Evolutionary conservation across 1,139 yeast species (phyloP).

Genomic region (Blastobotrys arbuscula): DNA sequence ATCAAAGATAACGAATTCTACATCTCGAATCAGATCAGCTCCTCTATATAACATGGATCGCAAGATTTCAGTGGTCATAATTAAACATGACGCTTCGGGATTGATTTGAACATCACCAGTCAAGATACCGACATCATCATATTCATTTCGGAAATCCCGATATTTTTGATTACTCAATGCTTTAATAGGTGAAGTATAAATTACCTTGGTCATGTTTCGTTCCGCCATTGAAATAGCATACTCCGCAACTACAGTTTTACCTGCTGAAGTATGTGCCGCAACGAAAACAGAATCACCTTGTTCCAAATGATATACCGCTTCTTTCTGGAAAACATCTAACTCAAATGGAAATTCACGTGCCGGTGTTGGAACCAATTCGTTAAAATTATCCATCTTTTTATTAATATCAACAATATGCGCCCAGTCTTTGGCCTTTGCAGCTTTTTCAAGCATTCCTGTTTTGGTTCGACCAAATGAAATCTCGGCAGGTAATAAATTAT

Average conservation of each 20-base stretch:
- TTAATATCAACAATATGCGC: slow-evolving; percentile 91
- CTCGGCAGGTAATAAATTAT: slow-evolving; percentile 71
- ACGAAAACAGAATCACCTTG: slow-evolving; percentile 97
- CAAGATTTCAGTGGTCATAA: slow-evolving; percentile 96
- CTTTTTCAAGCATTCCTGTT: slow-evolving; percentile 16
- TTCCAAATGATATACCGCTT: slow-evolving; percentile 92
- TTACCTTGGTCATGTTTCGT: slow-evolving; percentile 84
- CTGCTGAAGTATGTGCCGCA: slow-evolving; percentile 96
- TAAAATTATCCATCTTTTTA: slow-evolving; percentile 76
- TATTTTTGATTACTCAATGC: slow-evolving; percentile 92
- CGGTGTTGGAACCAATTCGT: slow-evolving; percentile 84
- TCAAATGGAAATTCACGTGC: slow-evolving; percentile 93
- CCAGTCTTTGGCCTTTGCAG: slow-evolving; percentile 58
- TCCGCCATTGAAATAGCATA: slow-evolving; percentile 92
- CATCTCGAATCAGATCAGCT: slow-evolving; percentile 93
- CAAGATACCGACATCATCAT: slow-evolving; percentile 88
- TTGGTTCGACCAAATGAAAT: slow-evolving; percentile 41
- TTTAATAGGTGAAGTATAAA: slow-evolving; percentile 89
- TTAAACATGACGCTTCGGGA: slow-evolving; percentile 93
- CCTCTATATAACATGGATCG: slow-evolving; percentile 95
- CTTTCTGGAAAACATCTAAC: slow-evolving; percentile 92
- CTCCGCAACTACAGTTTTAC: slow-evolving; percentile 89
- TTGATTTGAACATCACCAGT: slow-evolving; percentile 98
- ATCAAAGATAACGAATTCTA: slow-evolving; percentile 94
- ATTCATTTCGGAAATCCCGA: slow-evolving; percentile 80